Conservation (phyloP, 768 basidiomycete genomes). For the Pisolithus marmoratus region DNA sequence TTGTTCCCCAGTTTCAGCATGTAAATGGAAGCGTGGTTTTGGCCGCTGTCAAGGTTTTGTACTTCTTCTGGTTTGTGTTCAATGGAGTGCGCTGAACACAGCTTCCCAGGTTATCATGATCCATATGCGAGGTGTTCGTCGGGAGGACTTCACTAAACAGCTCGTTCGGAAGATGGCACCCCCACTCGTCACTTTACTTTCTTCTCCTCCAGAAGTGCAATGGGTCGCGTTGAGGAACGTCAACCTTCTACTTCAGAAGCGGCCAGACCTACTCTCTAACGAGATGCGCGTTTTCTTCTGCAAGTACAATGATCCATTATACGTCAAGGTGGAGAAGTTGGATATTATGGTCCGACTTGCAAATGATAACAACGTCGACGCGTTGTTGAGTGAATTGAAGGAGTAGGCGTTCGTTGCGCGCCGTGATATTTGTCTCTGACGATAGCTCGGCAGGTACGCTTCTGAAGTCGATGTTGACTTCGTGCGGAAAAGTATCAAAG, state of each 20-base stretch:
- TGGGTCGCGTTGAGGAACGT: conserved; percentile 98
- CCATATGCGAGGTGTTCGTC: conserved; percentile 76
- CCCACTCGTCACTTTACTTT: conserved; percentile 89
- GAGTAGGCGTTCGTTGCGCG: conserved; percentile 54
- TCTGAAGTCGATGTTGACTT: conserved; percentile 99
- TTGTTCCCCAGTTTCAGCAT: conserved; percentile 98
- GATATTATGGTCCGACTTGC: conserved; percentile 98
- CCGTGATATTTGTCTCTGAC: not conserved
- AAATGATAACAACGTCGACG: conserved; percentile 88
- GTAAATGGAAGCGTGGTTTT: conserved; percentile 93
- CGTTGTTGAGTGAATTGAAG: conserved; percentile 89
- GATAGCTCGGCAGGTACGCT: conserved; percentile 59
- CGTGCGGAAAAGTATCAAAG: conserved; percentile 89
- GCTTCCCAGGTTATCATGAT: conserved; percentile 85
- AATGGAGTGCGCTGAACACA: not conserved
- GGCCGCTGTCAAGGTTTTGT: conserved; percentile 84
- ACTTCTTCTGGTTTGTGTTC: not conserved
- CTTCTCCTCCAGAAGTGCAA: conserved; percentile 95
- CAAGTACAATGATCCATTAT: conserved; percentile 99
- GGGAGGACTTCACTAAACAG: conserved; percentile 81
- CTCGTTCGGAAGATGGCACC: conserved; percentile 97
- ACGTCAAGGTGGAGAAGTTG: conserved; percentile 97
- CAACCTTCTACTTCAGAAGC: conserved; percentile 92
- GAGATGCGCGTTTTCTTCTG: conserved; percentile 99
- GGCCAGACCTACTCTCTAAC: conserved; percentile 82